phyloP scores from a whole-genome alignment of 2,329 filamentous ascomycete genomes.

The Pyrenophora seminiperda region DNA sequence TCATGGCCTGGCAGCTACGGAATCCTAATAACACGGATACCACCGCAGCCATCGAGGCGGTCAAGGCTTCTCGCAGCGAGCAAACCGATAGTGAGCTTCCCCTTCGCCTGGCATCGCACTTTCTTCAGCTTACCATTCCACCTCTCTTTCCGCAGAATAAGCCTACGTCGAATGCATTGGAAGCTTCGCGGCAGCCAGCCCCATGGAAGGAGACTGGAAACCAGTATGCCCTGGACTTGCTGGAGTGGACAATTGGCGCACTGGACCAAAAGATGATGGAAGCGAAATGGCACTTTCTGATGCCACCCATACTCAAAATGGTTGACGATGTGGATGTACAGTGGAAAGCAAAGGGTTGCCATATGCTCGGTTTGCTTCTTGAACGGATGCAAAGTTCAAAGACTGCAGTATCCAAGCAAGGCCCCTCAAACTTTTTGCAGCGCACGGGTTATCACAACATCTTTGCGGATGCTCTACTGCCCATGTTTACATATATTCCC shows the following conservation, averaged over 20 bases:
- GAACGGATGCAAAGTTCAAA: constrained; percentile 34
- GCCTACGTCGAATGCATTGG: constrained; percentile 52
- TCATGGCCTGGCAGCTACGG: constrained; percentile 86
- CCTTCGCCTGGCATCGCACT: constrained; percentile 55
- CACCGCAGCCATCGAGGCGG: constrained; percentile 52
- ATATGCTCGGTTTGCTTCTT: constrained; percentile 62
- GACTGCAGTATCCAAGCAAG: constrained; percentile 24
- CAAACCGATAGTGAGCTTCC: constrained; percentile 59
- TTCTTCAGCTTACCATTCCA: constrained; percentile 68
- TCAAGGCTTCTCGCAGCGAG: constrained; percentile 50
- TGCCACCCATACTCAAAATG: constrained; percentile 72
- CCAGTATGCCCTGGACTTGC: constrained; percentile 59
- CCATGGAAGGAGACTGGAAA: constrained; percentile 63
- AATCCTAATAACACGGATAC: constrained; percentile 71
- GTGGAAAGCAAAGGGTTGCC: constrained; percentile 63
- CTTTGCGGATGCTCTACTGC: constrained; percentile 71
- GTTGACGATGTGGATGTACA: constrained; percentile 65
- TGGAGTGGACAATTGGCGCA: constrained; percentile 65
- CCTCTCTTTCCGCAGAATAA: constrained; percentile 63
- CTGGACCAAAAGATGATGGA: constrained; percentile 57
- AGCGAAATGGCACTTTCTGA: constrained; percentile 68
- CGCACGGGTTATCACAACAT: constrained; percentile 64
- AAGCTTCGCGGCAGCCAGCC: constrained; percentile 60
- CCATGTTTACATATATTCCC: constrained; percentile 77
- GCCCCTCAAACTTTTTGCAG: constrained; percentile 59